Base-by-base conservation (phyloP, 108 stramenopile species). In the Pseudonitzschia multiseries region DNA sequence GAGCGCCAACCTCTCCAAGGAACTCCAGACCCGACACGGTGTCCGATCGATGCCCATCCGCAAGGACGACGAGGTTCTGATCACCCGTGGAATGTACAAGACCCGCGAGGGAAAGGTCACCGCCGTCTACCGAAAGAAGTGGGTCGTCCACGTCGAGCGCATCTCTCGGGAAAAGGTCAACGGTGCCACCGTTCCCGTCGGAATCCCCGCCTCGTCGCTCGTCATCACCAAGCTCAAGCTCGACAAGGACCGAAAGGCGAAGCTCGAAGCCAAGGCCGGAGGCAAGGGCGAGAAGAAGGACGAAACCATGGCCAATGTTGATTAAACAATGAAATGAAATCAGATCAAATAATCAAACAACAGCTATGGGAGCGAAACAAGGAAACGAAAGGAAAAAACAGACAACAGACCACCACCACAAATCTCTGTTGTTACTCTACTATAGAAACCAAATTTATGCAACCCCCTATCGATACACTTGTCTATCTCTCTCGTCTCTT, bases 21-120 rank as follows among this genome's bases (percentile, higher is more conserved):
- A 99, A 84, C 91, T 99, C 31, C 96, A 93, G 79, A 95, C 96
- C 62, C 91, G 98, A 85, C 90, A 99, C 83, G 92, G 93, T 56
- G 98, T 98, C 48, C 97, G 98, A 56, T 96, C 96, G 72, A 97
- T 99, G 91, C 97, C 99, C 61, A 87, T 99, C 79, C 97, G 98
- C 56, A 97, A 95, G 77, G 98, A 98, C 67, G 99, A 99, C 67
- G 98, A 98, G 84, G 99, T 99, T 67, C 68, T 90, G 41, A 96
- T 99, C 71, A 93, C 95, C 26, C 90, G 99, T 33, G 99, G 99
- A 15, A 82, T 86, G 70, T 96, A 87, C 90, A 97, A 97, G 92
- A 92, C 95, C 70, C 92, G 96, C 70, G 99, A 99, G 85, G 99
- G 99, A 61, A 99, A 99, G 88, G 96, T 99, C 48, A 90, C 88